phyloP scores from a whole-genome alignment of 2,329 filamentous ascomycete genomes.

The Botrytis paeoniae region DNA sequence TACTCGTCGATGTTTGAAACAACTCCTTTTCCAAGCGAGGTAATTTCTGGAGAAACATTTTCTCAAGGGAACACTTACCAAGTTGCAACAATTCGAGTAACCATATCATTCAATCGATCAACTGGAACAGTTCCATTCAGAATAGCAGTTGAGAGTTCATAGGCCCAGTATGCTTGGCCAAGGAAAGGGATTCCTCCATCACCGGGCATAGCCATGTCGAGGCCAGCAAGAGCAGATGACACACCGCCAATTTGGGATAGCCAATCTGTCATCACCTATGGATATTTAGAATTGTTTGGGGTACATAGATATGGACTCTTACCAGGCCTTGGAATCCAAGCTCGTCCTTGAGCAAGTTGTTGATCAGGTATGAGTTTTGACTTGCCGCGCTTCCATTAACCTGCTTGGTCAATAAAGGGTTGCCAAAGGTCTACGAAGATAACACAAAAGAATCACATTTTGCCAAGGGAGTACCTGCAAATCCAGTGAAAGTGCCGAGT shows the following conservation, averaged over 20 bases:
- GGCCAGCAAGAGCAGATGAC: conserved; percentile 56
- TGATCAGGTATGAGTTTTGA: conserved; percentile 66
- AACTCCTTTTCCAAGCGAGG: not conserved
- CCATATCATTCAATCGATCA: conserved; percentile 55
- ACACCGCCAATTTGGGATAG: conserved; percentile 59
- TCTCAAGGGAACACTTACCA: conserved; percentile 40
- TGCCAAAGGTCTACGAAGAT: not conserved
- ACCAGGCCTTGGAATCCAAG: conserved; percentile 64
- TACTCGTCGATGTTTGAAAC: not conserved
- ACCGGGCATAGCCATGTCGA: conserved; percentile 71
- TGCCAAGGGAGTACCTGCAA: not conserved
- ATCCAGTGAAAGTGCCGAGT: not conserved
- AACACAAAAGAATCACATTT: not conserved
- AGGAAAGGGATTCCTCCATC: conserved; percentile 51
- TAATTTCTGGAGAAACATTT: not conserved
- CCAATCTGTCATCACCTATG: conserved; percentile 68
- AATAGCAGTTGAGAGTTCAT: conserved; percentile 52
- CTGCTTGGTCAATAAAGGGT: conserved; percentile 2
- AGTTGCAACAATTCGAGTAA: conserved; percentile 54
- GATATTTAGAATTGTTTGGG: conserved; percentile 9
- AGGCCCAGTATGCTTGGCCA: conserved; percentile 53
- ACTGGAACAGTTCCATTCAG: conserved; percentile 57
- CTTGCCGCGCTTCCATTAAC: conserved; percentile 63
- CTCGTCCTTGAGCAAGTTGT: conserved; percentile 70
- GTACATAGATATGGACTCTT: not conserved